Evolutionary conservation across 768 basidiomycete species (phyloP).

Genomic region (Boletus tylopilopsis): DNA sequence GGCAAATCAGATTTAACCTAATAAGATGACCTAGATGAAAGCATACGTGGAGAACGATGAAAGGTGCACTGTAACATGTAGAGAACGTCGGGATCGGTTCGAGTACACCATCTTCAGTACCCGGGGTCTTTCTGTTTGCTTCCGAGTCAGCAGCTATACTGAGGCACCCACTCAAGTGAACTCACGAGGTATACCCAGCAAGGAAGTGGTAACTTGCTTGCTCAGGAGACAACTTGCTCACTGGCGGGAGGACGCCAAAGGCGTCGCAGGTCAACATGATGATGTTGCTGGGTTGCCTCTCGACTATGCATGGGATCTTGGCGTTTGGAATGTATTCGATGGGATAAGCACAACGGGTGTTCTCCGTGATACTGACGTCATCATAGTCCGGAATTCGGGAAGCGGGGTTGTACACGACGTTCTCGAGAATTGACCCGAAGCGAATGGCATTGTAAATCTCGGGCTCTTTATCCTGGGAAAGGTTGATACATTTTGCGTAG

Average conservation of each 20-base stretch:
- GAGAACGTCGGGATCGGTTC: slow-evolving; percentile 99
- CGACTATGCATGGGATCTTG: slow-evolving; percentile 85
- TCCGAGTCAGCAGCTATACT: slow-evolving; percentile 17
- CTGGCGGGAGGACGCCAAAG: slow-evolving; percentile 96
- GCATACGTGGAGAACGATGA: slow-evolving; percentile 92
- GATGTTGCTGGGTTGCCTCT: slow-evolving; percentile 88
- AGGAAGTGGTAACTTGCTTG: slow-evolving; percentile 98
- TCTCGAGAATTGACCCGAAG: slow-evolving; percentile 97
- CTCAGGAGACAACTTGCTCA: slow-evolving; percentile 86
- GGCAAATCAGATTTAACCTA: background rate
- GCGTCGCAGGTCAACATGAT: slow-evolving; percentile 98
- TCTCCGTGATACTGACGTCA: slow-evolving; percentile 95
- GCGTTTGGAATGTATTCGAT: slow-evolving; percentile 98
- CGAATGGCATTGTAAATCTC: slow-evolving; percentile 95
- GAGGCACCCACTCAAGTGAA: slow-evolving; percentile 1
- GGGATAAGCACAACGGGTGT: slow-evolving; percentile 98
- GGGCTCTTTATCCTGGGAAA: slow-evolving; percentile 95
- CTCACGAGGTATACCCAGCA: slow-evolving; percentile 91
- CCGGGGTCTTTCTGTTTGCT: slow-evolving; percentile 81
- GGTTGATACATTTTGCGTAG: slow-evolving; percentile 97
- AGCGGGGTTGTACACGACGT: slow-evolving; percentile 91
- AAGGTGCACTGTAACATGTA: slow-evolving; percentile 98
- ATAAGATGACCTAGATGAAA: background rate
- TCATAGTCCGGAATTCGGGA: slow-evolving; percentile 90
- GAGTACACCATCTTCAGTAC: slow-evolving; percentile 95